Evolutionary conservation across 1,139 yeast genomes (phyloP), one percentile per base, ranked within the genome.

Genomic region (Sugiyamaella castrensis): DNA sequence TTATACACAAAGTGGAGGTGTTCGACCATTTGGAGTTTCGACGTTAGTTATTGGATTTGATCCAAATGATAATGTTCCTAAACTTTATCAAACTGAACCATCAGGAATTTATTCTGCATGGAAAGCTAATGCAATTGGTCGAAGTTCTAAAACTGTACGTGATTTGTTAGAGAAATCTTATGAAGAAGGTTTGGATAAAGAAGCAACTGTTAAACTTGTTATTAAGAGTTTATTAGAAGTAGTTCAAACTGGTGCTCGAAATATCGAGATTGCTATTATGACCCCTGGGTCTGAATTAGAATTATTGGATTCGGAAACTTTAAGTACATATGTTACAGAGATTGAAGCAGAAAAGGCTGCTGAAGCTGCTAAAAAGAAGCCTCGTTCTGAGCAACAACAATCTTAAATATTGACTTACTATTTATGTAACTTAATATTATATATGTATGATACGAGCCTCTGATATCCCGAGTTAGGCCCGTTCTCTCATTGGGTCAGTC

Each of bases 1-100:
- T 69, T 92, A 92, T 70, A 92, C 99, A n/a, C 98, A 92, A 70
- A 82, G 94, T 44, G 98, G 99, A 57, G 99, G 96, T 66, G 95
- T 88, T 32, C 79, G 96, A 68, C 96, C 96, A 16, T 88, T 88
- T 68, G 96, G 98, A 52, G 87, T 94, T 59, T 86, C 97, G 50
- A 92, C 98, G 30, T 75, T 92, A 59, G 86, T 92, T 67, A 96
- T 96, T 29, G 98, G 98, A 0, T 92, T 92, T 63, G 98, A 94
- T 71, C 83, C 84, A 49, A 84, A 86, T 61, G 96, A 88, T 68
- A 72, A 71, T 24, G 79, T 76, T 35, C 98, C 98, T 41, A 82
- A 81, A 66, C 77, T 94, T 60, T 92, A 84, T 71, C 95, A 87
- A 70, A 92, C 98, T 15, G 99, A 92, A 68, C 98, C 98, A 40